Evolutionary conservation across 352 stramenopile species (phyloP), one percentile per base, ranked within the genome.

Genomic region (Pseudoperonospora humuli): DNA sequence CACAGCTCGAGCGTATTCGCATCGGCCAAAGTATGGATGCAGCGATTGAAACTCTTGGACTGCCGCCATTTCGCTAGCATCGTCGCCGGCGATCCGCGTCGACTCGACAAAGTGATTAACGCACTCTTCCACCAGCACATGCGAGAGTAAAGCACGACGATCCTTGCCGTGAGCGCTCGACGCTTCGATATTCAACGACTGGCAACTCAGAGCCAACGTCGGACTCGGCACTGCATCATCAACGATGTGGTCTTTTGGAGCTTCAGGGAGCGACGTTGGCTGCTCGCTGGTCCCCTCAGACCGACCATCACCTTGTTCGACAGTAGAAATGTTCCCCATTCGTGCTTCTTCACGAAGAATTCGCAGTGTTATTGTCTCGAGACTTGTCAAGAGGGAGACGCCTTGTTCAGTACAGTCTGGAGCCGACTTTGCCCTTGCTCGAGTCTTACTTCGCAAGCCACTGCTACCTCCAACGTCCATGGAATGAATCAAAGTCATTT

Each of bases 101-200:
- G 82, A 91, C 34, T 84, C 69, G 13, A 89, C 71, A 50, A 94
- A 88, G 39, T 94, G 82, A 37, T 60, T 84, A 19, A 92, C 76
- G 37, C 82, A 94, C 33, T 94, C 82, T 34, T 89, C 74, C 8
- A 94, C 75, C 5, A 94, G 45, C 4, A 91, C 70, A 44, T 65
- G 84, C 3, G 75, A 86, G 7, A 92, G 53, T 5, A 84, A n/a
- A n/a, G n/a, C n/a, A n/a, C n/a, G n/a, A n/a, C n/a, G n/a, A n/a
- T n/a, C n/a, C n/a, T n/a, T n/a, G n/a, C n/a, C n/a, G n/a, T n/a
- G n/a, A n/a, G n/a, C n/a, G n/a, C n/a, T n/a, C n/a, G n/a, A n/a
- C n/a, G n/a, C n/a, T n/a, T n/a, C n/a, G n/a, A n/a, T n/a, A n/a
- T n/a, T n/a, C n/a, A n/a, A n/a, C n/a, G n/a, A n/a, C n/a, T n/a